These are phyloP conservation scores for Spizellomyces sp. DNA, from an alignment of 192 early-diverging fungal species.

Conservation along the genomic window DNA sequence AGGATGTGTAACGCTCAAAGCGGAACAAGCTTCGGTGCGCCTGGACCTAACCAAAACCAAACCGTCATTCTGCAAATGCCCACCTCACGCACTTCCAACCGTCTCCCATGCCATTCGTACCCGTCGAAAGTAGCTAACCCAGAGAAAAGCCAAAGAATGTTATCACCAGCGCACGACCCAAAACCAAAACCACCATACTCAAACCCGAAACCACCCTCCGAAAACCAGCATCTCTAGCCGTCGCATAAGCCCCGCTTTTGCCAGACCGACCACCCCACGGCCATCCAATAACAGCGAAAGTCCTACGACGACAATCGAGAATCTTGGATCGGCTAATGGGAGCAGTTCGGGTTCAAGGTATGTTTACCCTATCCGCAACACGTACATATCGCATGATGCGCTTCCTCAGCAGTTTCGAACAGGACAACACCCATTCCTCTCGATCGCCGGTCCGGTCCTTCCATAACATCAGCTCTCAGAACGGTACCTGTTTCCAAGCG, in stretches of 20 bases:
- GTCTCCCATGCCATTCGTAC: conserved; percentile 74
- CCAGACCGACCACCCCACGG: not conserved
- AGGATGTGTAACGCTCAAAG: no score
- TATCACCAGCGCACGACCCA: not conserved
- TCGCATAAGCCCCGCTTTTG: no score
- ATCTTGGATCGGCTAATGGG: not conserved
- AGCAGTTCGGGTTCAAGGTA: no score
- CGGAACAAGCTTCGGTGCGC: no score
- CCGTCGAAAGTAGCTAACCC: conserved; percentile 73
- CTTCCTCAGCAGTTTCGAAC: conserved; percentile 70
- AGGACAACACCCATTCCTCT: conserved; percentile 74
- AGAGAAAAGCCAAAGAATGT: no score
- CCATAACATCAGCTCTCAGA: conserved; percentile 68
- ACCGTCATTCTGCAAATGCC: conserved; percentile 11
- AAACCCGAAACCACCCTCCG: no score
- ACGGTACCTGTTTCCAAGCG: conserved; percentile 57
- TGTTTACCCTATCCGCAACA: conserved; percentile 19
- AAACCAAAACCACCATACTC: conserved; percentile 5
- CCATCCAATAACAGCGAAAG: conserved; percentile 17
- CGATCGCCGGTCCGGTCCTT: conserved; percentile 62
- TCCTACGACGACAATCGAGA: not conserved
- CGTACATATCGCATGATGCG: conserved; percentile 74
- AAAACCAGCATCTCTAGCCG: no score
- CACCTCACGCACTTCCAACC: conserved; percentile 82
- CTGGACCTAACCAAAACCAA: conserved; percentile 3